Evolutionary conservation across 2,329 filamentous ascomycete species (phyloP).

Genomic region (Neopestalotiopsis rosae): DNA sequence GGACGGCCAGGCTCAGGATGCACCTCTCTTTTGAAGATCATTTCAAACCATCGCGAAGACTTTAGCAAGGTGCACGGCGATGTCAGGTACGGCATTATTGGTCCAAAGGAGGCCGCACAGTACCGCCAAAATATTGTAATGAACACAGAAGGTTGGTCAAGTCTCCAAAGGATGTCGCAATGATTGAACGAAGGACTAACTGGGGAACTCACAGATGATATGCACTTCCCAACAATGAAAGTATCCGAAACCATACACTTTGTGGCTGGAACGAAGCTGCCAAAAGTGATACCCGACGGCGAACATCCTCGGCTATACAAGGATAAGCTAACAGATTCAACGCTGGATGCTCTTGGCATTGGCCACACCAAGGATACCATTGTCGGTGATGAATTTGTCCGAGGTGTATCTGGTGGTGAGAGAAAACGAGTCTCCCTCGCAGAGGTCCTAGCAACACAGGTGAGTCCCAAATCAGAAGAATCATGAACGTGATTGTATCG

Average conservation of each 20-base stretch:
- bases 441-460: conserved; percentile 56
- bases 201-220: conserved; percentile 47
- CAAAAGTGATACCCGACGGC: conserved; percentile 56
- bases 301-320: conserved; percentile 35
- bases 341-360: conserved; percentile 67
- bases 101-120: conserved; percentile 28
- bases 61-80: conserved; percentile 35
- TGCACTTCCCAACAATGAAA: conserved; percentile 73
- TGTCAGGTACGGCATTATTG: conserved; percentile 33
- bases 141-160: conserved; percentile 34
- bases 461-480: not conserved
- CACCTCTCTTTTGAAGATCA: conserved; percentile 35
- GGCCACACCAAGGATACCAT: conserved; percentile 72
- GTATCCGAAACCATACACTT: conserved; percentile 72
- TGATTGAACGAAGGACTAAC: not conserved
- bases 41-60: conserved; percentile 35
- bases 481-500: conserved; percentile 18
- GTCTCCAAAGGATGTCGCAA: not conserved
- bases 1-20: conserved; percentile 39
- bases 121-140: conserved; percentile 37
- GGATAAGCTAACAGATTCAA: conserved; percentile 36
- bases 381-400: conserved; percentile 72
- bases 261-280: conserved; percentile 69
- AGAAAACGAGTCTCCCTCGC: conserved; percentile 79
- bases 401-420: conserved; percentile 67